Evolutionary conservation across 352 stramenopile genomes (phyloP), one percentile per base, ranked within the genome.

Genomic region (Pythium volutum): DNA sequence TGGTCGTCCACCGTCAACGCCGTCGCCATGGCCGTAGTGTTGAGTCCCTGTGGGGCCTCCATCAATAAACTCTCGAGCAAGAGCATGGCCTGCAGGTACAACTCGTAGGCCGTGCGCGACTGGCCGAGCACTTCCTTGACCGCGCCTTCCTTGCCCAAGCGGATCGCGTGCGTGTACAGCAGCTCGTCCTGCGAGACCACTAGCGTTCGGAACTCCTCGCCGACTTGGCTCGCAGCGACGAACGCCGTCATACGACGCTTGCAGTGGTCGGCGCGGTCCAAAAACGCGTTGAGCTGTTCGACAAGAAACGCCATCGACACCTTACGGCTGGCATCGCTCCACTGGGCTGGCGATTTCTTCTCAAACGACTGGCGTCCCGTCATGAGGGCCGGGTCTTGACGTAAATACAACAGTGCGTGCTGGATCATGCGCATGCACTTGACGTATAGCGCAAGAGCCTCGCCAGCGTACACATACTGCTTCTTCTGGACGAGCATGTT

Each of bases 51-150:
- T 0, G 70, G 53, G 4, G 75, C 68, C 46, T 89, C 74, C 65
- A 84, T 77, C 20, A 87, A 23, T 49, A 89, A 60, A 45, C 75
- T 89, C 63, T 89, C 75, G n/a, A 87, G 63, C 39, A 86, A 51
- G 5, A 89, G 69, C 51, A 85, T 73, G 11, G 77, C 74, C 27
- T 87, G 77, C 34, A 87, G 50, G 49, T 89, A 87, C 22, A 82
- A 69, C 48, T 89, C 76, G 50, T 86, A 81, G 22, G 79, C 73
- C 20, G 68, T 59, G 25, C 66, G 75, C 29, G 66, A 74, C 48
- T 89, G 81, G 12, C 81, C 79, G 16, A 91, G 69, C 39, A 89
- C 81, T 72, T 89, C 79, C 27, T 87, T 80, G 29, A 91, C 76
- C 1, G 81, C 79, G 1, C 71, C 79, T 60, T 91, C 74, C 27